phyloP scores from a whole-genome alignment of 441 rosid genomes.

The Brassica balearica region DNA sequence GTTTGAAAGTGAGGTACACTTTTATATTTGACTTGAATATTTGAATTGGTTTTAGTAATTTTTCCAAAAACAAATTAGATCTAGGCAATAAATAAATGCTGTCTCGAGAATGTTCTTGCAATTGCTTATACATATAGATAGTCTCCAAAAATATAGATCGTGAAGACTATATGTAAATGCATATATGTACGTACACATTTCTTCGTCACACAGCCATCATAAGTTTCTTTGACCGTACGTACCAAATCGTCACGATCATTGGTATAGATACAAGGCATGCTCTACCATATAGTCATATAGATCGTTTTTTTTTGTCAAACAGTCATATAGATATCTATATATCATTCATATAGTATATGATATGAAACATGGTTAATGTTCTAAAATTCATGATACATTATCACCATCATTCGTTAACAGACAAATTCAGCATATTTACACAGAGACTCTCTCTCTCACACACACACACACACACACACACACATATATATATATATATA shows the following conservation, averaged over 20 bases:
- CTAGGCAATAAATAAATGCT: slow-evolving; percentile 17
- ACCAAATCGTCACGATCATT: slow-evolving; percentile 31
- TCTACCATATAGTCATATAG: slow-evolving; percentile 13
- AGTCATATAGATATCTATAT: neutral
- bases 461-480: neutral
- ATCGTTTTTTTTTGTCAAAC: neutral
- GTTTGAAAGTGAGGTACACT: too few relatives aligned
- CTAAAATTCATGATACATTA: neutral
- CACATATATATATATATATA: neutral
- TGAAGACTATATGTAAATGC: slow-evolving; percentile 28
- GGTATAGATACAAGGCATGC: slow-evolving; percentile 4
- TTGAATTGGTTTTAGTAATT: too few relatives aligned
- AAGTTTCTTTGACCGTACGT: slow-evolving; percentile 22
- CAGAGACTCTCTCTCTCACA: neutral
- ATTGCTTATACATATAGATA: neutral
- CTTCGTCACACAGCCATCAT: slow-evolving; percentile 22
- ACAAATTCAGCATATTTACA: neutral
- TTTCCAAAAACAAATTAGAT: slow-evolving; percentile 13
- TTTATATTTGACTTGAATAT: too few relatives aligned
- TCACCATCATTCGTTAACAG: slow-evolving; percentile 1
- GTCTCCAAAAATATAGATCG: neutral
- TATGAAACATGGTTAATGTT: slow-evolving; percentile 7
- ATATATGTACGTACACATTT: slow-evolving; percentile 25
- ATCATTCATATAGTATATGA: neutral
- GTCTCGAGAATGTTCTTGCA: slow-evolving; percentile 9